Evolutionary conservation across 164 flowering plant species (phyloP), one percentile per base, ranked within the genome.

Genomic region (Aristolochia californica): DNA sequence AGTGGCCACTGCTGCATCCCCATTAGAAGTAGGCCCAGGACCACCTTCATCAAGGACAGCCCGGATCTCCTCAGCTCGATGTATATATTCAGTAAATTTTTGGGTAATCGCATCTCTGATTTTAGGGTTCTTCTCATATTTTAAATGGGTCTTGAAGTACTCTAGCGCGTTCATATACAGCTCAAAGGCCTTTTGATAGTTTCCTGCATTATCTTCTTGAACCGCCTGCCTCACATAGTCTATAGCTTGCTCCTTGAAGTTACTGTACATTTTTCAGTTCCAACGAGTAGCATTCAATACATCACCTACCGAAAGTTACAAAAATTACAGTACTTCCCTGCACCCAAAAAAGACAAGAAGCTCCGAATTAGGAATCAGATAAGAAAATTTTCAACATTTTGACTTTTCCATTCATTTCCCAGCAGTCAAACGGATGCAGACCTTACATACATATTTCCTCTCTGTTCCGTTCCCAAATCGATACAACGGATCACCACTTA

Each of bases 21-120:
- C 97, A 61, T 80, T 83, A 0, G 83, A 63, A 3, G 76, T 77
- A 0, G 96, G 87, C 0, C 93, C 97, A 0, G 86, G 55, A 0
- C 95, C 96, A 28, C 62, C 58, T 21, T 88, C 99, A 44, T 90
- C 96, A 0, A 94, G 73, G 52, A 84, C 95, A 5, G 88, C 85
- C 3, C 97, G 74, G 60, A 94, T 94, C 89, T 94, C 99, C 85
- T 94, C 97, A 0, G 99, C 99, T 1, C 99, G 82, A 52, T 93
- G 79, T 55, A 94, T 66, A 49, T 94, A 94, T 79, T 94, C 99
- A 12, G 91, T 84, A 70, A 94, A 94, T 58, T 90, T 94, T 77
- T 77, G 89, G 25, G 97, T 90, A 28, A 90, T 88, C 0, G 97
- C 93, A 48, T 90, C 99, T 67, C 77, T 83, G 63, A 90, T 84